phyloP scores from a whole-genome alignment of 2,329 filamentous ascomycete species.

The Amphichorda felina region DNA sequence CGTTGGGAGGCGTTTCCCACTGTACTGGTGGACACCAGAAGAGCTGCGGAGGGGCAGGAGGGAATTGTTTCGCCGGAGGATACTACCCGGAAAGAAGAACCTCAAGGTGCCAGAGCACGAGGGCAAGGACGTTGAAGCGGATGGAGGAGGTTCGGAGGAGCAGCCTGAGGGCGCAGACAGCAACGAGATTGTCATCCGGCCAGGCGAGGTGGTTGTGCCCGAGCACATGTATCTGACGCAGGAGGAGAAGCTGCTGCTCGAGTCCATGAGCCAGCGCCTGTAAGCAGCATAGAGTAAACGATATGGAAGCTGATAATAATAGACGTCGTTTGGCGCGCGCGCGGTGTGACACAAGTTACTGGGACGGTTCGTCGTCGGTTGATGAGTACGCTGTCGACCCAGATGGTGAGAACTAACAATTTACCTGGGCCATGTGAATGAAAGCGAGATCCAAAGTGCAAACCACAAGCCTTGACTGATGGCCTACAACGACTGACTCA shows the following conservation, averaged over 20 bases:
- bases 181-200: constrained; percentile 20
- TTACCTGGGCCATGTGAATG: no score
- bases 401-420: no score
- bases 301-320: no score
- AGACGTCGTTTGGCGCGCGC: no score
- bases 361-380: no score
- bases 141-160: not conserved
- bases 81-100: not conserved
- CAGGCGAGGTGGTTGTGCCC: constrained; percentile 20
- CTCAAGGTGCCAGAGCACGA: constrained; percentile 1
- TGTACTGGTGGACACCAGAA: constrained; percentile 57
- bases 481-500: no score
- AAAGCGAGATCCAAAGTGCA: no score
- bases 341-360: no score
- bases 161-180: constrained; percentile 3
- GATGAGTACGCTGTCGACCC: no score
- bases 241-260: constrained; percentile 22
- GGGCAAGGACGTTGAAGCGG: constrained; percentile 5
- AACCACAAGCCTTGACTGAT: no score
- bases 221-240: constrained; percentile 22
- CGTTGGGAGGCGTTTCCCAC: constrained; percentile 51
- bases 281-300: constrained; percentile 7
- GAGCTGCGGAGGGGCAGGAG: constrained; percentile 9
- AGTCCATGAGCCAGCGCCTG: constrained; percentile 20
- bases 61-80: constrained; percentile 4